Percentiles rank a stretch among this genome's conserved stretches.
These are phyloP conservation scores for Ophiocordyceps polyrhachis-furcata DNA, from an alignment of 2,329 filamentous ascomycete species.

Conservation along the genomic window DNA sequence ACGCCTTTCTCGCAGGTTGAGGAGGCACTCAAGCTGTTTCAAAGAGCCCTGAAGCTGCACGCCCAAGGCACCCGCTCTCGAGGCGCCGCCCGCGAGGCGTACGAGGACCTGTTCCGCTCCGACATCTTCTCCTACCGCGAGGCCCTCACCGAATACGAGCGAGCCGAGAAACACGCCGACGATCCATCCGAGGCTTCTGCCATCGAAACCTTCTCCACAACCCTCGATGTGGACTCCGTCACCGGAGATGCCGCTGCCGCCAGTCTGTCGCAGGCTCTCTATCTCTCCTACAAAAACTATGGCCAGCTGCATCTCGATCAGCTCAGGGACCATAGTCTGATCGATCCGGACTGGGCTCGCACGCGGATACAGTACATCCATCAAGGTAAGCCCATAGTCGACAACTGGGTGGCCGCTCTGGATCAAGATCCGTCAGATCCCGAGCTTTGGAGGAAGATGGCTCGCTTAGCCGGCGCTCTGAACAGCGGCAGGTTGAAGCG, in stretches of 20 bases:
- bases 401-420: slow-evolving; percentile 38
- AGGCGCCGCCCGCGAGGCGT: slow-evolving; percentile 60
- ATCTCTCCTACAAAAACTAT: slow-evolving; percentile 88
- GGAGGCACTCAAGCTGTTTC: slow-evolving; percentile 87
- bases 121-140: slow-evolving; percentile 91
- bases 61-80: slow-evolving; percentile 67
- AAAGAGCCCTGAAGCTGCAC: slow-evolving; percentile 77
- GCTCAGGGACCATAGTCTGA: slow-evolving; percentile 13
- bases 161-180: slow-evolving; percentile 40
- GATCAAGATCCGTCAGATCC: slow-evolving; percentile 50
- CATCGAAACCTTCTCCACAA: slow-evolving; percentile 28
- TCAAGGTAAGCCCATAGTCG: slow-evolving; percentile 25
- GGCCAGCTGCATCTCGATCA: slow-evolving; percentile 77
- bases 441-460: slow-evolving; percentile 43
- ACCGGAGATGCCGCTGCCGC: slow-evolving; percentile 59
- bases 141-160: slow-evolving; percentile 65
- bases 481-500: slow-evolving; percentile 37
- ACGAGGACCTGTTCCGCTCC: slow-evolving; percentile 68
- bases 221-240: slow-evolving; percentile 36
- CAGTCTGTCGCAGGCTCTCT: slow-evolving; percentile 73
- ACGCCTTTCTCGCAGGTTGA: slow-evolving; percentile 43
- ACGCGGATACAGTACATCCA: slow-evolving; percentile 10
- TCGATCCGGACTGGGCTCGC: slow-evolving; percentile 32
- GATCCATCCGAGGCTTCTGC: slow-evolving; percentile 19
- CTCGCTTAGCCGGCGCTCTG: slow-evolving; percentile 38